These are phyloP conservation scores for Pseudogymnoascus sp. DNA, from an alignment of 2,329 filamentous ascomycete genomes.

Conservation along the genomic window DNA sequence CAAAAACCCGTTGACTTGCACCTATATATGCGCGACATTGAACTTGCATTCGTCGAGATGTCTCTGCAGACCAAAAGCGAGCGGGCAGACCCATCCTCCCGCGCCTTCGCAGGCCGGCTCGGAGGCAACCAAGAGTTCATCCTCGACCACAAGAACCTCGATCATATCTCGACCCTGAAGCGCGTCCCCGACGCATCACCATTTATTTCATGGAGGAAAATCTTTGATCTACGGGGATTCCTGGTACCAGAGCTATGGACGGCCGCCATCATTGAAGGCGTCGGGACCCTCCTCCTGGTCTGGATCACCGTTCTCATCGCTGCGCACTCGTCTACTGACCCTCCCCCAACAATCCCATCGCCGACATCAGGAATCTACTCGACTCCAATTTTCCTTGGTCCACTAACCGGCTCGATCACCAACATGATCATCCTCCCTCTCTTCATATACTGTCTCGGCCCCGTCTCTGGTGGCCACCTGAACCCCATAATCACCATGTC, in stretches of 20 bases:
- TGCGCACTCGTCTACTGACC: constrained; percentile 5
- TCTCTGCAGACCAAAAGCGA: no score
- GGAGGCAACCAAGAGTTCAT: constrained; percentile 33
- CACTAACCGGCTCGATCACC: constrained; percentile 26
- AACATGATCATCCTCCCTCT: constrained; percentile 35
- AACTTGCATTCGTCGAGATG: no score
- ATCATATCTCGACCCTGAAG: constrained; percentile 19
- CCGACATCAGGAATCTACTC: constrained; percentile 10
- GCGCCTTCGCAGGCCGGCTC: constrained; percentile 30
- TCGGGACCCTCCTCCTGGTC: constrained; percentile 24
- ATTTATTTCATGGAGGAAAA: constrained; percentile 31
- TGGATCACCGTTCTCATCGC: constrained; percentile 10
- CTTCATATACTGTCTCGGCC: constrained; percentile 43
- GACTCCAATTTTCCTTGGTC: constrained; percentile 23
- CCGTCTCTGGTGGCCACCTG: constrained; percentile 45
- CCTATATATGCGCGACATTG: no score
- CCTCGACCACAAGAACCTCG: constrained; percentile 24
- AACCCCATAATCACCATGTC: constrained; percentile 48
- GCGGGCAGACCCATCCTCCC: neutral
- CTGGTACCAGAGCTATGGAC: constrained; percentile 32
- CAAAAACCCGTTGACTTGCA: no score
- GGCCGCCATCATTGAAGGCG: constrained; percentile 34
- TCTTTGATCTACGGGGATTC: constrained; percentile 32
- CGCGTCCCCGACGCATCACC: constrained; percentile 36
- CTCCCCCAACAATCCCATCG: constrained; percentile 9